Evolutionary conservation across 2,329 filamentous ascomycete genomes (phyloP), one percentile per base, ranked within the genome.

Genomic region (Aspergillus ustus): DNA sequence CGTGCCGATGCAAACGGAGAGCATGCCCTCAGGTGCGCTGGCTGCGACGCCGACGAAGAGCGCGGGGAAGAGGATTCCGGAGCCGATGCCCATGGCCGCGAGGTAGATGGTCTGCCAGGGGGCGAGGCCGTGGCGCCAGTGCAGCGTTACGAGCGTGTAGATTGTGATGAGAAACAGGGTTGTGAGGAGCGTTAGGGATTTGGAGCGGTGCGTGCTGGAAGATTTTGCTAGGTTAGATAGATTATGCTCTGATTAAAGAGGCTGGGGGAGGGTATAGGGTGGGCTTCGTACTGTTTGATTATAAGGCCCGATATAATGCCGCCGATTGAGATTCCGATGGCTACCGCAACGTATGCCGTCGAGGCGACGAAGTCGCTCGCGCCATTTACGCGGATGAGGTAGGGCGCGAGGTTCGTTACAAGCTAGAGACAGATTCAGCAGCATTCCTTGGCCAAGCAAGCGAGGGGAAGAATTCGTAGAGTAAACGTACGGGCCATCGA

Each of bases 1-100:
- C 15, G 65, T 59, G 6, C 64, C 61, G 7, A 71, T 62, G 5
- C 60, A 64, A 1, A 45, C 54, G 4, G 66, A n/a, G 4, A 64
- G 52, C 6, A 46, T 19, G 0, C 53, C 55, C 37, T 60, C 61
- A 2, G 66, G 63, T 5, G 57, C 59, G 22, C 29, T 56, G 4
- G 63, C 40, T 0, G 65, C 58, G 49, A 70, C 63, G 4, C 60
- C 67, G 22, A 69, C 57, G 50, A 71, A 71, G 25, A 69, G 57
- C 8, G 66, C 51, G 1, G 65, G 62, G 53, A 65, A 64, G 17
- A 68, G 45, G 25, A 70, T 49, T 1, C 69, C 69, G 9, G 63
- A 15, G 9, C 48, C 59, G 7, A 64, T 29, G 20, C 69, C 67
- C 7, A 58, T 29, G 2, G 43, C 20, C 43, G 66, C 56, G 4